Base-by-base conservation (phyloP, 2,329 filamentous ascomycete genomes). In the Microdochium nivale region DNA sequence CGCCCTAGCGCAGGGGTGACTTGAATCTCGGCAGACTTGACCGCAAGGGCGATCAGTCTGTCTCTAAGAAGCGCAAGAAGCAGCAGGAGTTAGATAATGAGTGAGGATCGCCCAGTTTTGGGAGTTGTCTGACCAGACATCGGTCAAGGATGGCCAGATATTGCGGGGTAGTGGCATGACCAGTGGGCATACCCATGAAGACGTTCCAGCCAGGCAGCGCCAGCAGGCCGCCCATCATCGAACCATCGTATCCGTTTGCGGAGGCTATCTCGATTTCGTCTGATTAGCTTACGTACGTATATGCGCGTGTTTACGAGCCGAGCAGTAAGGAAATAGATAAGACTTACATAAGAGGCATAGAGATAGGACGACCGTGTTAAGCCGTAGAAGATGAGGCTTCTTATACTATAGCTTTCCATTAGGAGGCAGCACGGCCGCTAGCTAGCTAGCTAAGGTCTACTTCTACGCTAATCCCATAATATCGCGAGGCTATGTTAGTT, bases 201-300 rank as follows among this genome's bases (percentile, higher is more conserved):
- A 48, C 37, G 9, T 64, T 53, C 67, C 66, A 69, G 51, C 58
- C 57, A 7, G 57, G 49, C 3, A 70, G 54, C 3, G 65, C 60
- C 50, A 67, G 57, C 1, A 68, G 62, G 16, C 64, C 64, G 51
- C 68, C 68, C 55, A 62, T 50, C 19, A 61, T 40, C 2, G 52
- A 53, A 1, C 51, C 52, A 43, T 57, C 55, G 46, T 57, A 57
- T 19, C 54, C 54, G 27, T 55, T 56, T 5, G 54, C 48, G 19
- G 54, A 52, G 23, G 49, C 58, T 50, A 59, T 57, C 32, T 58
- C 44, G 35, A 52, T 50, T 25, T 53, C 46, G 16, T 32, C 54
- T 11, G 51, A 51, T 24, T n/a, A n/a, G n/a, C n/a, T n/a, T n/a
- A n/a, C n/a, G n/a, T n/a, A n/a, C n/a, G n/a, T n/a, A n/a, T n/a